phyloP scores from a whole-genome alignment of 164 flowering plant genomes.

The Dillenia suffruticosa region DNA sequence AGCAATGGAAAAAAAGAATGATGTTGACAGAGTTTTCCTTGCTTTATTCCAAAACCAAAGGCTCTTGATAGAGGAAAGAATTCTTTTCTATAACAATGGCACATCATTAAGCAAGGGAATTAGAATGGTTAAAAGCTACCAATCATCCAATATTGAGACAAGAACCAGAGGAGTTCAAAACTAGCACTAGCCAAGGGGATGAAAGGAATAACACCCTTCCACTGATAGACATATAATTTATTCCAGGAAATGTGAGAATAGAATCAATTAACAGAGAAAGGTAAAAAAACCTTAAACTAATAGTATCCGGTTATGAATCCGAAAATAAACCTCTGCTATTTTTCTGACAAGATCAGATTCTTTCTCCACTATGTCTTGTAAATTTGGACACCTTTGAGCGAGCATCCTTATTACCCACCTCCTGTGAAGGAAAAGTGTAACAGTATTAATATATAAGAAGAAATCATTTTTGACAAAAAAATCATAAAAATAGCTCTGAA shows the following conservation, averaged over 20 bases:
- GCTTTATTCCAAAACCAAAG: too few relatives aligned
- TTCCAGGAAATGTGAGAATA: neutral
- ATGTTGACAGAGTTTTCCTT: too few relatives aligned
- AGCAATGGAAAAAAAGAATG: too few relatives aligned
- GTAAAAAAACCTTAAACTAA: conserved; percentile 37
- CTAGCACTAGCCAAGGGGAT: neutral
- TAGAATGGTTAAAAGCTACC: neutral
- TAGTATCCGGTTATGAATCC: conserved; percentile 31
- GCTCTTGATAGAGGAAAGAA: too few relatives aligned
- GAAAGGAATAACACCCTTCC: neutral
- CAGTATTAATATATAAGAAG: too few relatives aligned
- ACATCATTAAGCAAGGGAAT: neutral
- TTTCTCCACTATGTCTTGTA: conserved; percentile 51
- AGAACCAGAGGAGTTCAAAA: neutral
- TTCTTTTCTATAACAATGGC: too few relatives aligned
- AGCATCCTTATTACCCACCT: conserved; percentile 84
- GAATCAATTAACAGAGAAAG: conserved; percentile 11
- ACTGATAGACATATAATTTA: neutral
- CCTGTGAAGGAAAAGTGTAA: conserved; percentile 35
- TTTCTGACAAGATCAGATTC: conserved; percentile 81
- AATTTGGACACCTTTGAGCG: conserved; percentile 33
- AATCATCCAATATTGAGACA: neutral
- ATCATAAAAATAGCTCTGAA: too few relatives aligned
- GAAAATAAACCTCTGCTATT: conserved; percentile 79
- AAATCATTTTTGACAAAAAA: too few relatives aligned